Percentiles rank a stretch among this genome's conserved stretches.
These are phyloP conservation scores for Candida mattraensis DNA, from an alignment of 805 yeast genomes.

Conservation along the genomic window DNA sequence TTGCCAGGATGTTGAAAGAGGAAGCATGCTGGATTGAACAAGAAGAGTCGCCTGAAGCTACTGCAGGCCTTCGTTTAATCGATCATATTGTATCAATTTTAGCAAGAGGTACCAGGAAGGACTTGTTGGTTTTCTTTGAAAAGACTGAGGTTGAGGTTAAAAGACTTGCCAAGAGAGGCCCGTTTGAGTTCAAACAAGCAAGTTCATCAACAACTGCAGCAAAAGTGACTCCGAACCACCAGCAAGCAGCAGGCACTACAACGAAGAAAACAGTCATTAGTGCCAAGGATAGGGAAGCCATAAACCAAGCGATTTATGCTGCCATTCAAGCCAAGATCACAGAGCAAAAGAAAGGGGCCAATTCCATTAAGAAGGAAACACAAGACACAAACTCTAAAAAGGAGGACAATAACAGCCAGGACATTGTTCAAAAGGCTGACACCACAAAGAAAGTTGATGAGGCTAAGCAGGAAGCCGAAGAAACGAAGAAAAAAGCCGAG, in stretches of 20 bases:
- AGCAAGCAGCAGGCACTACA: too few species aligned
- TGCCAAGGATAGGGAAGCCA: not conserved
- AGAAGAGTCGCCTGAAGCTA: slow-evolving; percentile 1
- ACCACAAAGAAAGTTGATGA: not conserved
- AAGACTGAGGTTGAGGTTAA: slow-evolving; percentile 2
- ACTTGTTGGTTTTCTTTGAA: slow-evolving; percentile 6
- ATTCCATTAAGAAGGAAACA: not conserved
- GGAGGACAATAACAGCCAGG: not conserved
- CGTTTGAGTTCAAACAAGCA: slow-evolving; percentile 8
- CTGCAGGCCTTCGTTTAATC: slow-evolving; percentile 1
- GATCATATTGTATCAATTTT: slow-evolving; percentile 7
- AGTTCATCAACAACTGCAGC: too few species aligned
- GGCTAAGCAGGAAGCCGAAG: not conserved
- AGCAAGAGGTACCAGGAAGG: slow-evolving; percentile 6
- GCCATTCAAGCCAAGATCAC: not conserved
- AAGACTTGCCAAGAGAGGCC: slow-evolving; percentile 4
- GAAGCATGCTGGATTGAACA: slow-evolving; percentile 13
- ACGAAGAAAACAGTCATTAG: slow-evolving; percentile 5
- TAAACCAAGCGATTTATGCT: not conserved
- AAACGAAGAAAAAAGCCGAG: slow-evolving; percentile 3
- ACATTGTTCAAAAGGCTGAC: not conserved
- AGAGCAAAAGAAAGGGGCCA: not conserved
- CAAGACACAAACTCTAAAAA: not conserved
- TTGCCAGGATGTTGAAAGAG: slow-evolving; percentile 11
- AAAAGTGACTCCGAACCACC: too few species aligned